Evolutionary conservation across 1,284 basidiomycete genomes (phyloP).

Genomic region (Fomitopsis palustris): DNA sequence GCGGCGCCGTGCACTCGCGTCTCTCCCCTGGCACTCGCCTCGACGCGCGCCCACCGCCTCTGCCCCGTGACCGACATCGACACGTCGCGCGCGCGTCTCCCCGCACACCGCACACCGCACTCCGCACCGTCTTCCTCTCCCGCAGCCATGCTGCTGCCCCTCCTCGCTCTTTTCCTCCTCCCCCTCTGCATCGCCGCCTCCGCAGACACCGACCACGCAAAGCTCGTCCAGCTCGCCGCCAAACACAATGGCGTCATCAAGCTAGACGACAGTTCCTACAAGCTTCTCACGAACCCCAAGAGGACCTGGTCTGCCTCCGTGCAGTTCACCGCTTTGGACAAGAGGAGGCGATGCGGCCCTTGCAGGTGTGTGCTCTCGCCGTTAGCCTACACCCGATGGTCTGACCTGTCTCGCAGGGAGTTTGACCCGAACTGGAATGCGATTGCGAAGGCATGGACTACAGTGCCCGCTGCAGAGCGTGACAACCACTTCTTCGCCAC

Average conservation of each 20-base stretch:
- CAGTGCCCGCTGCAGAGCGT: slow-evolving; percentile 53
- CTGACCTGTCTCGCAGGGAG: slow-evolving; percentile 46
- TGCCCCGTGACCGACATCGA: slow-evolving; percentile 8
- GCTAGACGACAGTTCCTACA: slow-evolving; percentile 72
- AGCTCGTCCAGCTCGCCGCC: slow-evolving; percentile 63
- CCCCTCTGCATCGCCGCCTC: slow-evolving; percentile 43
- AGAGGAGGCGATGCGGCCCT: slow-evolving; percentile 74
- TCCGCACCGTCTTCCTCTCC: background rate
- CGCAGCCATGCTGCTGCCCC: slow-evolving; percentile 35
- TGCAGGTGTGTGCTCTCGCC: slow-evolving; percentile 54
- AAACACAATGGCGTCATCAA: slow-evolving; percentile 76
- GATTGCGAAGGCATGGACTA: slow-evolving; percentile 80
- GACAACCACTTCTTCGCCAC: slow-evolving; percentile 88
- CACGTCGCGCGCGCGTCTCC: slow-evolving; percentile 27
- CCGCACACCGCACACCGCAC: slow-evolving; percentile 8
- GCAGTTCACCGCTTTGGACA: slow-evolving; percentile 82
- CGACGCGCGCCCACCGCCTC: background rate
- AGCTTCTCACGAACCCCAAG: slow-evolving; percentile 67
- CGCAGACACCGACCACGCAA: slow-evolving; percentile 37
- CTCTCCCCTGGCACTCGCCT: too few relatives aligned
- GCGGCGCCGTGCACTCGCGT: too few relatives aligned
- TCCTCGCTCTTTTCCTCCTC: slow-evolving; percentile 44
- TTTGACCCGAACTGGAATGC: slow-evolving; percentile 81
- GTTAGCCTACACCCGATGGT: background rate
- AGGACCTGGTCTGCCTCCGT: slow-evolving; percentile 84